Evolutionary conservation across 208 protist genomes (phyloP).

Genomic region (Phytomonas francai): DNA sequence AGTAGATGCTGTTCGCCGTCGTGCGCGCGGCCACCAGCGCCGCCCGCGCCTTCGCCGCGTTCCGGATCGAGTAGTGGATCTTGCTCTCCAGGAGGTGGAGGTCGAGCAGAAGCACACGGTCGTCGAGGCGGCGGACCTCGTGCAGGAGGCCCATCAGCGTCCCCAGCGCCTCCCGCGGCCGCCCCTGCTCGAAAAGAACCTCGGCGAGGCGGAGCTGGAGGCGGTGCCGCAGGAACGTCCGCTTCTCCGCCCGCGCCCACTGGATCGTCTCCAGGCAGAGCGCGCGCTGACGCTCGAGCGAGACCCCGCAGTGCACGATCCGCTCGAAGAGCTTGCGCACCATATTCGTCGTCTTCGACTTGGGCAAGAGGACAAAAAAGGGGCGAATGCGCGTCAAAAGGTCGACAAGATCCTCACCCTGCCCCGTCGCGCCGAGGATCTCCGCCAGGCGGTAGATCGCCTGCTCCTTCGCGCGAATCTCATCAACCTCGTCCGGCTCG

Average conservation of each 20-base stretch:
- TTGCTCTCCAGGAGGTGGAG: constrained; percentile 96
- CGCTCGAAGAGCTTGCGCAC: constrained; percentile 84
- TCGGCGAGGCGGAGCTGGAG: constrained; percentile 91
- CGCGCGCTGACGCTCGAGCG: constrained; percentile 73
- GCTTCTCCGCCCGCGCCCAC: constrained; percentile 93
- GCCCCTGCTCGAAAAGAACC: constrained; percentile 86
- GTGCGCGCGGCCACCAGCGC: constrained; percentile 96
- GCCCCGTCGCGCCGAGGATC: constrained; percentile 37
- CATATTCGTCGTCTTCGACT: constrained; percentile 90
- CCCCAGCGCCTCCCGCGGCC: constrained; percentile 74
- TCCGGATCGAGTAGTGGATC: constrained; percentile 91
- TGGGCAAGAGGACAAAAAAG: constrained; percentile 81
- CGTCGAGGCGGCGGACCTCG: constrained; percentile 96
- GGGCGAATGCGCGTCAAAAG: constrained; percentile 55
- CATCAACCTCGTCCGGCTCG: constrained; percentile 43
- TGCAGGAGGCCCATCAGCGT: constrained; percentile 76
- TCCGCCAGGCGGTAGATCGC: constrained; percentile 71
- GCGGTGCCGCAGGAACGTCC: constrained; percentile 95
- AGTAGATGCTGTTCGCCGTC: constrained; percentile 98
- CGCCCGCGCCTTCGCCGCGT: constrained; percentile 91
- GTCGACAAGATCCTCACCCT: constrained; percentile 48
- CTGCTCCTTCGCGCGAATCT: constrained; percentile 70
- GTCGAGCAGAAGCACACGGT: constrained; percentile 97
- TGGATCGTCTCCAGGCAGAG: constrained; percentile 93
- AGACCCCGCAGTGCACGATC: constrained; percentile 73